These are phyloP conservation scores for Schoenoplectus triqueter DNA, from an alignment of 202 grass and related monocot species.

Conservation along the genomic window DNA sequence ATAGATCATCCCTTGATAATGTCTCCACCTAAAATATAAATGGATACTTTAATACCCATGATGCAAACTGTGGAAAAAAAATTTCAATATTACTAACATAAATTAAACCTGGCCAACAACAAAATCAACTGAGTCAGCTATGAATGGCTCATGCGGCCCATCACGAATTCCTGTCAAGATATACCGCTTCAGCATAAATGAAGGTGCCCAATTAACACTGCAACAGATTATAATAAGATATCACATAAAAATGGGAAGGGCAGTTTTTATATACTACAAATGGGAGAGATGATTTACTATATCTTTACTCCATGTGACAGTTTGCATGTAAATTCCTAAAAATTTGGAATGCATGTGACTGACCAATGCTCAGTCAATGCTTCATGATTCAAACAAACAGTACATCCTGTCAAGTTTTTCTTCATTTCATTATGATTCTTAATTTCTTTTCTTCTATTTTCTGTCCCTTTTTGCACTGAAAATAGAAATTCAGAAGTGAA, in stretches of 20 bases:
- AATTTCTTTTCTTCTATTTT: slow-evolving; percentile 16
- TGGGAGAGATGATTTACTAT: slow-evolving; percentile 6
- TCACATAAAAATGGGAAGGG: too few species aligned
- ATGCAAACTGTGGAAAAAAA: slow-evolving; percentile 23
- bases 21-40: slow-evolving; percentile 73
- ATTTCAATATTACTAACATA: slow-evolving; percentile 14
- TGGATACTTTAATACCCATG: slow-evolving; percentile 7
- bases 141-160: slow-evolving; percentile 94
- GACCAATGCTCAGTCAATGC: not conserved
- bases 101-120: slow-evolving; percentile 76
- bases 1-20: slow-evolving; percentile 83
- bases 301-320: not conserved
- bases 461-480: not conserved
- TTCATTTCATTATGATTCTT: slow-evolving; percentile 12
- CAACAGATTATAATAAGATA: slow-evolving; percentile 40
- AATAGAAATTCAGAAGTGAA: not conserved
- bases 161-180: slow-evolving; percentile 91
- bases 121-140: slow-evolving; percentile 96
- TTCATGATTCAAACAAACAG: not conserved
- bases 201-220: slow-evolving; percentile 96
- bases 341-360: not conserved
- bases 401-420: not conserved
- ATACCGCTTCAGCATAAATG: slow-evolving; percentile 97
- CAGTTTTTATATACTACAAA: too few species aligned
- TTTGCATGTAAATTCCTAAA: not conserved